Evolutionary conservation across 106 monocot genomes (phyloP).

Genomic region (Chionographis japonica): DNA sequence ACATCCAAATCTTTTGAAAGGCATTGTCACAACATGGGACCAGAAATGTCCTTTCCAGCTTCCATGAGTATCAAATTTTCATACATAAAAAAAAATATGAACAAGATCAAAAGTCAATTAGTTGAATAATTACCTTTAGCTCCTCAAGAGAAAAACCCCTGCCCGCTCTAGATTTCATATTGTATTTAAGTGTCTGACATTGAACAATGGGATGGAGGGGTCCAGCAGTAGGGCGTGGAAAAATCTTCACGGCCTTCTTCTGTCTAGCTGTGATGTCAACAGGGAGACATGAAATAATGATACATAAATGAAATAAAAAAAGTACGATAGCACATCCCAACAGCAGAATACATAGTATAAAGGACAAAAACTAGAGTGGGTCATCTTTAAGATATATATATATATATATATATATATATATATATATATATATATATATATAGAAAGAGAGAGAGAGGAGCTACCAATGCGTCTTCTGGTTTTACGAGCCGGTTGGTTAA

Average conservation of each 20-base stretch:
- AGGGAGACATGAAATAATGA: background rate
- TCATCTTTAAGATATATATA: too few relatives aligned
- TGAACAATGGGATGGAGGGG: slow-evolving; percentile 57
- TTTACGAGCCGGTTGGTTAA: slow-evolving; percentile 54
- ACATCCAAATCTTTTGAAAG: too few relatives aligned
- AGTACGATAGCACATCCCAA: too few relatives aligned
- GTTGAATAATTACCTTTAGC: slow-evolving; percentile 31
- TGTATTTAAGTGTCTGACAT: slow-evolving; percentile 51
- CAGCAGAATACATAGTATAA: background rate
- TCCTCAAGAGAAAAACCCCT: slow-evolving; percentile 60
- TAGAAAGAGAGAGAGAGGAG: background rate
- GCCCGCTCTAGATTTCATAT: slow-evolving; percentile 57
- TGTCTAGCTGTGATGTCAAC: slow-evolving; percentile 36
- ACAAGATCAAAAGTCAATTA: background rate
- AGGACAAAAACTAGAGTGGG: too few relatives aligned
- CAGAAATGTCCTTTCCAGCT: too few relatives aligned
- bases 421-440: background rate
- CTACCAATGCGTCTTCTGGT: slow-evolving; percentile 45
- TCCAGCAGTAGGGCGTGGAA: slow-evolving; percentile 63
- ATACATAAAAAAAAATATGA: background rate
- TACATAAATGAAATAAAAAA: background rate
- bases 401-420: too few relatives aligned
- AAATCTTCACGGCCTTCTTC: slow-evolving; percentile 62
- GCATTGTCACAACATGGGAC: too few relatives aligned
- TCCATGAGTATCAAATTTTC: background rate